Evolutionary conservation across 768 basidiomycete genomes (phyloP).

Genomic region (Rhodocollybia butyracea): DNA sequence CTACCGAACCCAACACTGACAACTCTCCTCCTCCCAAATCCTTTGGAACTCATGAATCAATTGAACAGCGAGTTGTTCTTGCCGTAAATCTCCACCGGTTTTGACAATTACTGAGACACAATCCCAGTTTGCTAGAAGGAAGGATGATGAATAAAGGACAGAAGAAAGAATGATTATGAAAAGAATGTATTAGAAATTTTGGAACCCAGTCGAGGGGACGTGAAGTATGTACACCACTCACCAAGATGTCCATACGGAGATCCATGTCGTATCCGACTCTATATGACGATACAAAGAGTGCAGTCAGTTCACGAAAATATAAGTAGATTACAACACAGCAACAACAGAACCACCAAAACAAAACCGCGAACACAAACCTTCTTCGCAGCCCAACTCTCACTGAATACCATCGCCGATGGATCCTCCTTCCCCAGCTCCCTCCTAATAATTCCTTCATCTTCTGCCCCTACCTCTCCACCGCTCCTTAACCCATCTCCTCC

Average conservation of each 20-base stretch:
- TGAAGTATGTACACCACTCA: too few relatives aligned
- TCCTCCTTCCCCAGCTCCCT: constrained; percentile 92
- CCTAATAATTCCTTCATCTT: constrained; percentile 93
- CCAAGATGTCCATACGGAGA: constrained; percentile 97
- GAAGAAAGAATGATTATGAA: constrained; percentile 2
- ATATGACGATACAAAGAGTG: neutral
- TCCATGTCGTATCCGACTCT: constrained; percentile 87
- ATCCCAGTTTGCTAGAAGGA: constrained; percentile 65
- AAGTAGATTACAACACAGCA: too few relatives aligned
- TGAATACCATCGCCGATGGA: constrained; percentile 93
- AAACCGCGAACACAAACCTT: constrained; percentile 49
- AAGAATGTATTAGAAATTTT: constrained; percentile 4
- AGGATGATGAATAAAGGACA: neutral
- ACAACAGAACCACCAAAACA: neutral
- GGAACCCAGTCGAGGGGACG: too few relatives aligned
- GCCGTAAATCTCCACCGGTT: constrained; percentile 93
- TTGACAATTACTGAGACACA: constrained; percentile 98
- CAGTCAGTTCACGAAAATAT: too few relatives aligned
- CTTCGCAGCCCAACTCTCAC: constrained; percentile 92
- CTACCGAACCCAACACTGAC: constrained; percentile 94
- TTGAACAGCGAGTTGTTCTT: constrained; percentile 96
- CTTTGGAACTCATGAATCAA: constrained; percentile 89
- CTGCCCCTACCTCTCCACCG: too few relatives aligned
- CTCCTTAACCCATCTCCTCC: constrained; percentile 55
- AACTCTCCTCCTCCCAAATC: constrained; percentile 95